Evolutionary conservation across 495 filamentous ascomycete species (phyloP), one percentile per base, ranked within the genome.

Genomic region (Penicillium subrubescens): DNA sequence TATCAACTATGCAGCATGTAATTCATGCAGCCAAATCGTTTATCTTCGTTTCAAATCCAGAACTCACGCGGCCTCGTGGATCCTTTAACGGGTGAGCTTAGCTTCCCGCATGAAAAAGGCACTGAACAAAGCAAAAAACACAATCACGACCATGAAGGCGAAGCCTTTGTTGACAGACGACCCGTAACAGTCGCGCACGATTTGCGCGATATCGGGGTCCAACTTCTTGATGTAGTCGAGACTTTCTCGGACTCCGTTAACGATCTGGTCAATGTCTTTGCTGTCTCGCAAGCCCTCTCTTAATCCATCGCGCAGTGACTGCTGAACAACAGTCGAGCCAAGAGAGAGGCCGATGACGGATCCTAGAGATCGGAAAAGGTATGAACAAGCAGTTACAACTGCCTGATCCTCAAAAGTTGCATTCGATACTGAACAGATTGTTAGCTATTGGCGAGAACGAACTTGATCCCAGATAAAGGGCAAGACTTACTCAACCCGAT

Each of bases 321-420:
- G 88, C 71, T 97, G 93, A 19, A 92, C 83, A 17, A 92, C 82
- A 3, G 90, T 93, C 0, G 90, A 85, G 15, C 87, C 83, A 27
- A 92, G 71, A 25, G 89, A 89, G 41, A 96, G 74, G 10, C 92
- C 91, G 21, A 91, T 83, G 10, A 92, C 88, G 5, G 86, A 88
- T n/a, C 93, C 93, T 11, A 96, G 79, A 5, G 90, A 89, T 5
- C 93, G 88, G 82, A 97, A 97, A 2, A 96, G 84, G 73, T 96
- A 97, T 2, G 87, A 91, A 73, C 91, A 93, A 2, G 93, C 93
- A 14, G 92, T 94, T 3, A 88, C 89, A 3, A 96, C 83, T 0
- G 92, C 92, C 62, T 92, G 88, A 65, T 95, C 91, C 43, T 84
- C 82, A 0, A 76, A 80, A 8, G 83, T 76, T 0, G 89, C 84